These are phyloP conservation scores for Choanephora cucurbitarum DNA, from an alignment of 371 early-diverging fungal species.

Conservation along the genomic window DNA sequence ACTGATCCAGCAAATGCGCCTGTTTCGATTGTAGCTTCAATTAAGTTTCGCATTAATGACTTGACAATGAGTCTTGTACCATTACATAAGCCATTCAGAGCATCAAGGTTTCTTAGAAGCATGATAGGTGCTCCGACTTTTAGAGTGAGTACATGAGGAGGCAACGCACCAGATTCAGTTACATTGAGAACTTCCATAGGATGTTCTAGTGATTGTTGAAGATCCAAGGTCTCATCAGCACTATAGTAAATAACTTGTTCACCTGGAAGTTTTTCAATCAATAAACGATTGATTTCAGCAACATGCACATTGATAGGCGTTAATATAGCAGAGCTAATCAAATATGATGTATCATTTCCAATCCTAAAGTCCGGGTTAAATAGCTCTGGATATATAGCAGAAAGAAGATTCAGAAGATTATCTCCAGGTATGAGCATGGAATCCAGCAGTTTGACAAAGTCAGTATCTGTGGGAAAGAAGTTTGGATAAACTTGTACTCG, in stretches of 20 bases:
- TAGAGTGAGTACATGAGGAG: neutral
- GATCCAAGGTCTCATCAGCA: neutral
- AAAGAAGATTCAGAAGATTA: too few species aligned
- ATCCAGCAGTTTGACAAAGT: too few species aligned
- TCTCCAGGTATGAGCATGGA: too few species aligned
- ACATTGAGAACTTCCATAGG: slow-evolving; percentile 6
- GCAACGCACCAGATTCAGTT: neutral
- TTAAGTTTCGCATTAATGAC: slow-evolving; percentile 4
- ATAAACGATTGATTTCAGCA: neutral
- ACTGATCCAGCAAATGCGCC: slow-evolving; percentile 2
- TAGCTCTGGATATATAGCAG: too few species aligned
- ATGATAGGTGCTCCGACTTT: slow-evolving; percentile 9
- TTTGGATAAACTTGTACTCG: too few species aligned
- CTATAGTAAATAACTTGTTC: neutral
- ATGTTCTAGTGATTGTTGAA: neutral
- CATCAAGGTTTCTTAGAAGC: slow-evolving; percentile 3
- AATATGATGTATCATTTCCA: too few species aligned
- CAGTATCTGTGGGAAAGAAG: too few species aligned
- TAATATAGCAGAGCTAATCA: neutral
- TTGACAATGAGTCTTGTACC: slow-evolving; percentile 27
- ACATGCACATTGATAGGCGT: slow-evolving; percentile 8
- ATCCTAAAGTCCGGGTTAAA: too few species aligned
- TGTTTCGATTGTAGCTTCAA: slow-evolving; percentile 19
- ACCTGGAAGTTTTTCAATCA: neutral
- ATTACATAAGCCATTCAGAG: slow-evolving; percentile 28